These are phyloP conservation scores for Suillus brevipes DNA, from an alignment of 768 basidiomycete genomes.

Conservation along the genomic window DNA sequence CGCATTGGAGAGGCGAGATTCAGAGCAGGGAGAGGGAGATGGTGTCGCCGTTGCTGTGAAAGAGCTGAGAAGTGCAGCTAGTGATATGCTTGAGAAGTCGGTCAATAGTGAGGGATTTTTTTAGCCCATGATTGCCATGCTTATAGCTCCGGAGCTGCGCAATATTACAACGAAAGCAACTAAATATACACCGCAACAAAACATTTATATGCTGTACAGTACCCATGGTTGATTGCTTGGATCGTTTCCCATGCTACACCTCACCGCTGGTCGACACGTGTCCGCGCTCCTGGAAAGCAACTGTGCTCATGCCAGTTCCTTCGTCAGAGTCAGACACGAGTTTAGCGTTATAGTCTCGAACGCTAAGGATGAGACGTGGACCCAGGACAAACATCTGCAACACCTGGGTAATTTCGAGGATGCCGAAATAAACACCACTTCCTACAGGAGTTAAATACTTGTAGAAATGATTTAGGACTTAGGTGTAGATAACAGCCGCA, in stretches of 20 bases:
- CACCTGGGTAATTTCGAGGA: background rate
- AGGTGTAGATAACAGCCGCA: background rate
- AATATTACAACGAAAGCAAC: no score
- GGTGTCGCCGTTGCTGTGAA: background rate
- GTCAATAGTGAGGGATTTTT: background rate
- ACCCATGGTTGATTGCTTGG: no score
- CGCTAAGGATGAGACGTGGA: background rate
- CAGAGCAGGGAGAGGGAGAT: background rate
- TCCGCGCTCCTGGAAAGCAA: background rate
- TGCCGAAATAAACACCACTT: no score
- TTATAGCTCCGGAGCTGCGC: background rate
- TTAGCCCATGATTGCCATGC: background rate
- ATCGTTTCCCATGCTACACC: background rate
- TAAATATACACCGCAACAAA: no score
- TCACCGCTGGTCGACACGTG: background rate
- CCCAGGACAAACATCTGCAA: background rate
- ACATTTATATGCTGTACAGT: no score
- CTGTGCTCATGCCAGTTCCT: background rate
- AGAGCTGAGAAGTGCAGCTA: background rate
- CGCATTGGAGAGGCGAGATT: background rate
- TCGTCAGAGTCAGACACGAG: background rate
- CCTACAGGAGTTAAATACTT: no score
- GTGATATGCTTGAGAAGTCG: background rate
- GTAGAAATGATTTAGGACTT: background rate
- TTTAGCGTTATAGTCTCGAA: background rate